Base-by-base conservation (phyloP, 106 monocot genomes). In the Phalaenopsis equestris region DNA sequence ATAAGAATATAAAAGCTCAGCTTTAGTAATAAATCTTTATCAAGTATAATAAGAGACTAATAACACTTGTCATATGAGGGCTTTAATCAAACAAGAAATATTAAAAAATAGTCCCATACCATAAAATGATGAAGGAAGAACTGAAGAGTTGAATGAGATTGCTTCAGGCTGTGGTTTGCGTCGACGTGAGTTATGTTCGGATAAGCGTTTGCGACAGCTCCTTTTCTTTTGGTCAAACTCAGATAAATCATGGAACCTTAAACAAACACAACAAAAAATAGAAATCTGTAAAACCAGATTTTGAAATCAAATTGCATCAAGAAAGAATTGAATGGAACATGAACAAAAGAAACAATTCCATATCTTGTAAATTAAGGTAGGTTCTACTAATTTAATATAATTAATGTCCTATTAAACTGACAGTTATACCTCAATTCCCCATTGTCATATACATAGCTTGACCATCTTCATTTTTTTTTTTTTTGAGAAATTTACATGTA, bases 181-280 rank as follows among this genome's bases (percentile, higher is more conserved):
- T 15, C 93, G 84, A 6, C 93, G 89, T 42, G 93, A 89, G 84
- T 94, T 94, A 79, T 94, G 93, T 79, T 91, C 91, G 75, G 89
- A 94, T 57, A 94, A 81, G 12, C 93, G 89, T 37, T 89, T 86
- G 0, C 93, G 87, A 75, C 93, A 94, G 84, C 93, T 94, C 80
- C 93, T 77, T 79, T 94, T 94, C 75, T 89, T 94, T 84, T 87
- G 89, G 78, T 94, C 93, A 82, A 94, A 94, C 86, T 89, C 93
- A 15, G 86, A 79, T 43, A 94, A 75, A 15, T 81, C 86, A 80
- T 94, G 93, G 77, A 94, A 91, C 87, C 91, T 91, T 76, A 58
- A 84, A 78, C 46, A 82, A 8, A 48, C 4, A 49, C 11, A 74
- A 1, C 43, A 74, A 74, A 74, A 30, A 48, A 75, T 4, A 64